These are phyloP conservation scores for Mycothermus thermophilus DNA, from an alignment of 495 filamentous ascomycete genomes.

Conservation along the genomic window DNA sequence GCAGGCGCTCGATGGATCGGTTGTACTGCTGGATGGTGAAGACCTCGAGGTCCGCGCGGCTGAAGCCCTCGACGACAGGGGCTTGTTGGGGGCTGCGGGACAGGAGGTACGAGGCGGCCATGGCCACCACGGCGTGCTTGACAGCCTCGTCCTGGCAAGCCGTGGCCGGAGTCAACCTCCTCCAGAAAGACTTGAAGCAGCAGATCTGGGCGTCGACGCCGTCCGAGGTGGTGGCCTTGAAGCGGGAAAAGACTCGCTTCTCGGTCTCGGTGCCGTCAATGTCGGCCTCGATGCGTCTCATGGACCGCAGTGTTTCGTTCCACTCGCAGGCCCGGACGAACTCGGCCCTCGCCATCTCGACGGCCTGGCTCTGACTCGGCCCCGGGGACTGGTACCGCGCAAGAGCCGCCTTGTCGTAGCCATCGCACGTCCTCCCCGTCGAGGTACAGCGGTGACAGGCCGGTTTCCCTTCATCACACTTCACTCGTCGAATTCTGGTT, in stretches of 20 bases:
- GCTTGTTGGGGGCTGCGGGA: constrained; percentile 7
- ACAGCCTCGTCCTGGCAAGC: constrained; percentile 24
- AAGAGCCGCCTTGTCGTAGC: constrained; percentile 21
- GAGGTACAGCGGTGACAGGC: constrained; percentile 28
- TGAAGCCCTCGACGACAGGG: constrained; percentile 8
- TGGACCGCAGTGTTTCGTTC: constrained; percentile 19
- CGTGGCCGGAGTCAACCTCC: constrained; percentile 18
- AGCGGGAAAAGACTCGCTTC: constrained; percentile 21
- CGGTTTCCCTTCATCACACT: constrained; percentile 30
- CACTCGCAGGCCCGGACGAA: constrained; percentile 20
- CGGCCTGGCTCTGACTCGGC: constrained; percentile 3
- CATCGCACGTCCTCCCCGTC: constrained; percentile 30
- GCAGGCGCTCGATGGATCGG: constrained; percentile 23
- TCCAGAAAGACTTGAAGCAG: constrained; percentile 23
- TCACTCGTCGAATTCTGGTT: constrained; percentile 21
- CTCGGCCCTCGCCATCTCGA: constrained; percentile 18
- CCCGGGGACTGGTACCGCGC: constrained; percentile 8
- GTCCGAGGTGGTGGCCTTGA: constrained; percentile 10
- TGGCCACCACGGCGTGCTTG: constrained; percentile 26
- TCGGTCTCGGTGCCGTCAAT: constrained; percentile 24
- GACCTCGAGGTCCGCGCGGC: constrained; percentile 19
- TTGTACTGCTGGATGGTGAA: constrained; percentile 30
- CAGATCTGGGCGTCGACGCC: constrained; percentile 7
- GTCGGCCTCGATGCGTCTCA: constrained; percentile 24
- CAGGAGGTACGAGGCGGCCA: constrained; percentile 23